Percentiles rank a stretch among this genome's conserved stretches.
These are phyloP conservation scores for Sporisorium sorghi DNA, from an alignment of 1,284 basidiomycete species.

Conservation along the genomic window DNA sequence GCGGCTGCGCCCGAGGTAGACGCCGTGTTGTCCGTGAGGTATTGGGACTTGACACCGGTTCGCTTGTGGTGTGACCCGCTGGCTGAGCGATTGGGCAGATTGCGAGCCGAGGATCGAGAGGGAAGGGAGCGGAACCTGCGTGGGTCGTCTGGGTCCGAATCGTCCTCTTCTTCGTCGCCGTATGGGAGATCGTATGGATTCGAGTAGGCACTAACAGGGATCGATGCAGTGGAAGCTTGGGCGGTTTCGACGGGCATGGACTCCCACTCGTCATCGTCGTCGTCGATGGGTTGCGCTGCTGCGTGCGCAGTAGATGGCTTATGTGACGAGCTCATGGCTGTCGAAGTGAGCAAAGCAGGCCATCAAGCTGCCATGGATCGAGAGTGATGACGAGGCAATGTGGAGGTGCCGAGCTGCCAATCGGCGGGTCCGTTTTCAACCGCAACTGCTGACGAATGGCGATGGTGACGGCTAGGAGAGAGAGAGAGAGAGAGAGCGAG, in stretches of 20 bases:
- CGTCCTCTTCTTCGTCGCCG: constrained; percentile 46
- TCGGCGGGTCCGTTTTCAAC: background rate
- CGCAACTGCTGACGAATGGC: constrained; percentile 1
- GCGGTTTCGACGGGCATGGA: constrained; percentile 52
- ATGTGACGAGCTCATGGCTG: constrained; percentile 40
- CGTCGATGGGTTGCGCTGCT: constrained; percentile 2
- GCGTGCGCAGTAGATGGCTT: background rate
- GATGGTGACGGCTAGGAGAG: constrained; percentile 1
- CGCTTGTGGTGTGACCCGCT: constrained; percentile 30
- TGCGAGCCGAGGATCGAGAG: constrained; percentile 25
- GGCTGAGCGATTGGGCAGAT: constrained; percentile 11
- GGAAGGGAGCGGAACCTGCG: constrained; percentile 39
- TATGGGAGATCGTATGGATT: constrained; percentile 42
- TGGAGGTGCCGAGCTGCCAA: constrained; percentile 6
- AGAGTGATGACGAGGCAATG: background rate
- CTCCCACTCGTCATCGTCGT: constrained; percentile 64
- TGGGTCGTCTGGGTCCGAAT: constrained; percentile 51
- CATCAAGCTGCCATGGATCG: constrained; percentile 20
- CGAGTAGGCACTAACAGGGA: constrained; percentile 27
- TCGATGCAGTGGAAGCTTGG: constrained; percentile 5
- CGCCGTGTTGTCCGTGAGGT: constrained; percentile 17
- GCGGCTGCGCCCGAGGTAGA: constrained; percentile 6
- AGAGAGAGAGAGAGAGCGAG: too few relatives aligned
- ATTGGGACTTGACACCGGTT: constrained; percentile 20
- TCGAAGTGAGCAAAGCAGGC: background rate